Evolutionary conservation across 1,284 basidiomycete species (phyloP), one percentile per base, ranked within the genome.

Genomic region (Leccinum fallax): DNA sequence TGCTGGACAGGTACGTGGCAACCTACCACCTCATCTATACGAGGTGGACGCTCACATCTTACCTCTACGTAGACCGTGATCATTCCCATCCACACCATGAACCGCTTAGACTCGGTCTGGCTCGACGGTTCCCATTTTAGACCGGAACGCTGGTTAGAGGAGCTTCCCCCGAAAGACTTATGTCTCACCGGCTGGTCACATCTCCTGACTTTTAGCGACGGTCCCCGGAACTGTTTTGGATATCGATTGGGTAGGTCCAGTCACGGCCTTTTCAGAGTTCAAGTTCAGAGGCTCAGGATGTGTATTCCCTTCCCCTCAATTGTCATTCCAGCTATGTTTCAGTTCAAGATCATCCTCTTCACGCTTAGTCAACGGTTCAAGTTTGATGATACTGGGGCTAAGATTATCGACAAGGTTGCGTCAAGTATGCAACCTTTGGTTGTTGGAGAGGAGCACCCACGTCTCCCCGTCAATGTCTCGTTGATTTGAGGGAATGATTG

Each of bases 351-450:
- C 7, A 63, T 63, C 28, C 52, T 54, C 16, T 51, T 59, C 2
- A 63, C 61, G 36, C 56, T 63, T 5, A 11, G 43, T 9, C 51
- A 43, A 36, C 52, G n/a, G 10, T 63, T 63, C 46, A 34, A 46
- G n/a, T 63, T 59, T 15, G 62, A 55, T 24, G 62, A 63, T 13
- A 11, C 24, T 2, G 38, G 52, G 5, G 62, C 30, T 10, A 6
- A 9, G 10, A 62, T 62, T 16, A 40, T 53, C 7, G n/a, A 30
- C 26, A 63, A 59, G n/a, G 16, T 43, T 8, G 61, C 55, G 10
- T 63, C 61, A 21, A 63, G 61, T 24, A 54, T 63, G 61, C 61
- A 63, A 49, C 61, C 55, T 9, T n/a, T 63, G 16, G 55, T 63
- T 28, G 55, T 57, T 8, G 61, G 61, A 24, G 61, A 62, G 16